phyloP scores from a whole-genome alignment of 306 rosid genomes.

The Cucurbita maxima region DNA sequence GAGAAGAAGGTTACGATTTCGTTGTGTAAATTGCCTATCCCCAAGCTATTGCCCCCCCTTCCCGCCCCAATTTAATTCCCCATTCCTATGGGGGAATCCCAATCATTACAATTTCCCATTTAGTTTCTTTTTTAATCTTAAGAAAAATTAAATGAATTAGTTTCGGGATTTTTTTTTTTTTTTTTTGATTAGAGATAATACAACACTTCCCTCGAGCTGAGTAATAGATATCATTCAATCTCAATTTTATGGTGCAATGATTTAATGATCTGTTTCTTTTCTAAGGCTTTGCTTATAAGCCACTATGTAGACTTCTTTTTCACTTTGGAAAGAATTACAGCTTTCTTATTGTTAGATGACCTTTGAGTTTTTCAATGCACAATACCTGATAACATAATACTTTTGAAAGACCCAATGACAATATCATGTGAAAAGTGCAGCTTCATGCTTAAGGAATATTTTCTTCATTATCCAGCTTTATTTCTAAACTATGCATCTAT shows the following conservation, averaged over 20 bases:
- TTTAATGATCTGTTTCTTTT: not conserved
- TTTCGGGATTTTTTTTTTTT: too few species aligned
- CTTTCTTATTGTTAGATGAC: not conserved
- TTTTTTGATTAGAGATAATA: too few species aligned
- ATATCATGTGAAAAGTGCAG: not conserved
- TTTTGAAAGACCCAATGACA: not conserved
- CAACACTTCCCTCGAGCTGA: too few species aligned
- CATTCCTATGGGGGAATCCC: too few species aligned
- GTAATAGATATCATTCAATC: too few species aligned
- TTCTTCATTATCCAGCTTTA: not conserved
- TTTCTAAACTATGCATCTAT: conserved; percentile 23
- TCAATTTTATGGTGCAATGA: not conserved
- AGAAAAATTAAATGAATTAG: too few species aligned
- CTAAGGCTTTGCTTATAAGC: not conserved
- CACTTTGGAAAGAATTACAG: not conserved
- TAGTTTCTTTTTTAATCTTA: too few species aligned
- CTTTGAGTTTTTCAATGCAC: not conserved
- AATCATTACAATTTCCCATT: too few species aligned
- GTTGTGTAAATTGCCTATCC: not conserved
- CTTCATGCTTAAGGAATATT: not conserved
- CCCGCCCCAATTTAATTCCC: too few species aligned
- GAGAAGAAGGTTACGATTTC: not conserved
- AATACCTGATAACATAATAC: not conserved
- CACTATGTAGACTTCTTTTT: not conserved
- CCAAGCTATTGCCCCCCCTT: too few species aligned